phyloP scores from a whole-genome alignment of 345 rosid species.

The Durio zibethinus region DNA sequence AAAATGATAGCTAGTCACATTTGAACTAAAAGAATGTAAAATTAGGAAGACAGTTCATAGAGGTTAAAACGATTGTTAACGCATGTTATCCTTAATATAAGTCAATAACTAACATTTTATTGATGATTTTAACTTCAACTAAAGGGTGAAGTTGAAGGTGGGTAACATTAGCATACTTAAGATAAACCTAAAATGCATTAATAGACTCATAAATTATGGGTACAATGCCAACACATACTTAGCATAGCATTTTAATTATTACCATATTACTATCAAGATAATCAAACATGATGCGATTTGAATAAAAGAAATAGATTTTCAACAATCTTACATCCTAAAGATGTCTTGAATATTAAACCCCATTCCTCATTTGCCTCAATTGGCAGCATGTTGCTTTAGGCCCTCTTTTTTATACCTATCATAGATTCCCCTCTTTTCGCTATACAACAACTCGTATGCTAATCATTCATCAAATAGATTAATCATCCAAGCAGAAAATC shows the following conservation, averaged over 20 bases:
- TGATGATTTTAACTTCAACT: not conserved
- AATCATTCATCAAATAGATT: conserved; percentile 3
- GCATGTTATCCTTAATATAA: no score
- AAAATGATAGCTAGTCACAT: conserved; percentile 21
- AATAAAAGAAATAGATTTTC: not conserved
- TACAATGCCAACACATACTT: not conserved
- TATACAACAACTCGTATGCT: conserved; percentile 94
- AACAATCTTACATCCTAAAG: conserved; percentile 47
- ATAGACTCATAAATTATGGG: not conserved
- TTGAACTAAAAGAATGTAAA: no score
- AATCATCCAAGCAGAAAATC: not conserved
- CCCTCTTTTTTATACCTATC: conserved; percentile 91
- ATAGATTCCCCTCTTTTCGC: conserved; percentile 83
- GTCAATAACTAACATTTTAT: not conserved
- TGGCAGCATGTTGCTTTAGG: conserved; percentile 84
- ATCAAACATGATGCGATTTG: not conserved
- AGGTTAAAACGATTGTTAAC: not conserved
- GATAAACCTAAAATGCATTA: not conserved
- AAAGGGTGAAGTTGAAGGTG: not conserved
- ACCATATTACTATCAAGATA: not conserved
- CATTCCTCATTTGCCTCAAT: conserved; percentile 77
- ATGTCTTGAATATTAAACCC: conserved; percentile 66
- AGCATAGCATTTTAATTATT: not conserved
- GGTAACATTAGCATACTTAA: not conserved
- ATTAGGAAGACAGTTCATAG: conserved; percentile 22